Conservation (phyloP, 345 rosid genomes). For the Aquilaria malaccensis region DNA sequence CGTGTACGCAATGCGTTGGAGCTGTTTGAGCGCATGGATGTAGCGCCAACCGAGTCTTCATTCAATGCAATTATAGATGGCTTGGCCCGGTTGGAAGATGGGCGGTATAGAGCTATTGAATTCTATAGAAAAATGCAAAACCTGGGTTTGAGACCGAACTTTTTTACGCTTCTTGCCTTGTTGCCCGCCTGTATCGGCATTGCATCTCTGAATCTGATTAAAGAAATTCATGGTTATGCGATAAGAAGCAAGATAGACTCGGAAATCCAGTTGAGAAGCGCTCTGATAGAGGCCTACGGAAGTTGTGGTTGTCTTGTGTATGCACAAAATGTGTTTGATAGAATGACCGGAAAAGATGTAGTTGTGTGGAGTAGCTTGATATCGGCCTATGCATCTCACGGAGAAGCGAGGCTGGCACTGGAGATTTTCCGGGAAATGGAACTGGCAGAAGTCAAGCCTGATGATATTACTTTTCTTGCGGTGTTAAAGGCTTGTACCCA, state of each 20-base stretch:
- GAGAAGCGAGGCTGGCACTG: conserved; percentile 43
- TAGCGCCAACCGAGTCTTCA: conserved; percentile 40
- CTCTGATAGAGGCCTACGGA: conserved; percentile 58
- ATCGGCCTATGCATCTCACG: conserved; percentile 59
- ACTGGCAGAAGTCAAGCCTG: conserved; percentile 35
- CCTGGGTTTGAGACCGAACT: conserved; percentile 37
- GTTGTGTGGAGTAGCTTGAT: conserved; percentile 69
- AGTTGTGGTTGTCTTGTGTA: conserved; percentile 35
- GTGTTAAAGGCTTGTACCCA: conserved; percentile 66
- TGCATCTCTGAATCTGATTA: conserved; percentile 31
- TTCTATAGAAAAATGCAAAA: conserved; percentile 46
- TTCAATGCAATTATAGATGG: conserved; percentile 46
- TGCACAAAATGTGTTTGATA: conserved; percentile 30
- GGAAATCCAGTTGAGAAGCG: conserved; percentile 41
- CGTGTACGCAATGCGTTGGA: conserved; percentile 27
- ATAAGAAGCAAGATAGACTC: conserved; percentile 38
- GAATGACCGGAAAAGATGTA: conserved; percentile 39
- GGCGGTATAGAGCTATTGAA: conserved; percentile 35
- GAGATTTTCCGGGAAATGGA: conserved; percentile 51
- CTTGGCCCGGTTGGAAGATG: conserved; percentile 34
- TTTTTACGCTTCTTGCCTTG: conserved; percentile 55
- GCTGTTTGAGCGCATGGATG: conserved; percentile 38
- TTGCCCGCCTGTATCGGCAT: conserved; percentile 39
- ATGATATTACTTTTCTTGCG: conserved; percentile 49
- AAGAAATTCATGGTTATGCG: conserved; percentile 52